A percentile compares a stretch with the other conserved stretches of the same genome.
These are phyloP conservation scores for Starmerella floricola DNA, from an alignment of 805 yeast species.

Conservation along the genomic window DNA sequence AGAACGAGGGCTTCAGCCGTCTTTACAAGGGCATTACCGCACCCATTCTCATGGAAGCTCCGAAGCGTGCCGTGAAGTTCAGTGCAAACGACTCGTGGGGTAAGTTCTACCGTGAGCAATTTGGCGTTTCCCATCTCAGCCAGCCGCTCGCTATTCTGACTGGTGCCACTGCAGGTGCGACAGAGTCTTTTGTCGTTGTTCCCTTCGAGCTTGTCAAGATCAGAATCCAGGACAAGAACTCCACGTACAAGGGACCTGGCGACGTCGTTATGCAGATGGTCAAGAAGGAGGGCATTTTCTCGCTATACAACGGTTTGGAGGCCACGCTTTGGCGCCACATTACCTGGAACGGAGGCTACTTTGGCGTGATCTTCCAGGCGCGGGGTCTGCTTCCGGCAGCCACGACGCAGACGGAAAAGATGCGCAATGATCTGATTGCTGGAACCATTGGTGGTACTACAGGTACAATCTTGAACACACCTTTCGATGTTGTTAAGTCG, in stretches of 20 bases:
- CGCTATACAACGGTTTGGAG: conserved; percentile 89
- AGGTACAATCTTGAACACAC: conserved; percentile 92
- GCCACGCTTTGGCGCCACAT: conserved; percentile 96
- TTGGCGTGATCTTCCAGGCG: conserved; percentile 85
- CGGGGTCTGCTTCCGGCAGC: conserved; percentile 70
- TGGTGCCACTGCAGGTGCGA: conserved; percentile 98
- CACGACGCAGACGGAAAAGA: conserved; percentile 55
- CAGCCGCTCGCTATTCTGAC: conserved; percentile 80
- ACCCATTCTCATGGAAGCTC: conserved; percentile 98
- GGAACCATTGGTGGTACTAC: conserved; percentile 96
- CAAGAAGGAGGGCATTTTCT: conserved; percentile 62
- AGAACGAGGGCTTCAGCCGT: conserved; percentile 70
- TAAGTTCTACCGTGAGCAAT: conserved; percentile 56
- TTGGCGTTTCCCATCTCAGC: conserved; percentile 57
- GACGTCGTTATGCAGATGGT: conserved; percentile 70
- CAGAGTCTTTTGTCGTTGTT: conserved; percentile 91
- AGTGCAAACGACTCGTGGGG: conserved; percentile 98
- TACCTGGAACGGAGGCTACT: conserved; percentile 96
- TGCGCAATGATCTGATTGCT: conserved; percentile 74
- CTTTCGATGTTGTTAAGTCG: conserved; percentile 91
- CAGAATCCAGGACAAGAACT: conserved; percentile 77
- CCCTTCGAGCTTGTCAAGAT: conserved; percentile 95
- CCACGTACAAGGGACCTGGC: conserved; percentile 70
- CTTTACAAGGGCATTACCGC: conserved; percentile 90
- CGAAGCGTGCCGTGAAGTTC: conserved; percentile 96